Evolutionary conservation across 768 basidiomycete genomes (phyloP), one percentile per base, ranked within the genome.

Genomic region (Mycena epipterygia): DNA sequence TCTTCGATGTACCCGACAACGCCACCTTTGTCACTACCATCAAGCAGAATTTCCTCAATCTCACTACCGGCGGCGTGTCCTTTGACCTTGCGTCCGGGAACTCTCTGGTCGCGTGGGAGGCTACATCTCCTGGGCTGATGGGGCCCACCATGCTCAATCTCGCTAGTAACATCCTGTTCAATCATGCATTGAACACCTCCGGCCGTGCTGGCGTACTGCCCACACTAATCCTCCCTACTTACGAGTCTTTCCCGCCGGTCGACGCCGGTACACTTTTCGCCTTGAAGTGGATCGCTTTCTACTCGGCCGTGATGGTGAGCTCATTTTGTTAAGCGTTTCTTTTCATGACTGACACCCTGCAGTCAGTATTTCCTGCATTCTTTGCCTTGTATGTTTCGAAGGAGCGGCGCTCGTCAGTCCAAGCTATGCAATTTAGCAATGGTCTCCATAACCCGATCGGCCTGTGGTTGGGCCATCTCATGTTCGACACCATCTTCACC

Each of bases 321-420:
- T 5, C 21, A 29, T 39, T 32, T 8, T 6, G 1, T 46, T 19
- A 8, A 23, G 13, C 51, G 44, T 27, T 61, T n/a, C 3, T 51
- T 14, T 62, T 23, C 25, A 51, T 59, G 67, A 63, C 30, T 39
- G 25, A 53, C 29, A 48, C 56, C 49, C 70, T 13, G 17, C 63
- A 93, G 91, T 84, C 91, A 14, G 90, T 93, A 1, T 95, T 88
- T 75, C 92, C 94, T n/a, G 93, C 93, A 4, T 95, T 95, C 81
- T 94, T 89, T 73, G 87, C 92, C 13, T 78, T 95, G 17, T 95
- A 95, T 77, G 92, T 93, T 5, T 89, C 92, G 0, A 86, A 85
- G 69, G 94, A 95, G 76, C 88, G 92, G 13, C 86, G 89, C 2
- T 88, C 90, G 0, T 89, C 89, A 2, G 91, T 95, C 0, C 92